Base-by-base conservation (phyloP, 2,329 filamentous ascomycete genomes). In the Colletotrichum liriopes region DNA sequence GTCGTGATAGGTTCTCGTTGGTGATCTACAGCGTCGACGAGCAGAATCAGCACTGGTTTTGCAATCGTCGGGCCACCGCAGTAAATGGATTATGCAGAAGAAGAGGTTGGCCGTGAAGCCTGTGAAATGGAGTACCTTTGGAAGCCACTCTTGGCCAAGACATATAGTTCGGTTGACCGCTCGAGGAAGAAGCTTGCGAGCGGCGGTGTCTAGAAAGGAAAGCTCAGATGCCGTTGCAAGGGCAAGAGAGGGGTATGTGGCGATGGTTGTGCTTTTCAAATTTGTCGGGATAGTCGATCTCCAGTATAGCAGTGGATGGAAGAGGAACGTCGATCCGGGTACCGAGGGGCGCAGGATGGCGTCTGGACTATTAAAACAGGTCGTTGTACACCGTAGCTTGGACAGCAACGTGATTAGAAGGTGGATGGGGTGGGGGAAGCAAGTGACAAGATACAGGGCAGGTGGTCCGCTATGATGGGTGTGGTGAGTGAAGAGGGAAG, bases 381-480 rank as follows among this genome's bases (percentile, higher is more conserved):
- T 51, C 8, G 52, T 29, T 35, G 23, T 55, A 45, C 14, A 16
- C 29, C 37, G 47, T 60, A 60, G 45, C 37, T 55, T 60, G 39
- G 20, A 23, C 60, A 23, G 32, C 35, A 47, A 37, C 54, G 54
- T 70, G 67, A 66, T 62, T 45, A 37, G 52, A 6, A 35, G 26
- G 26, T 16, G 35, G 54, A 18, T 29, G 32, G 55, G n/a, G 67
- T 16, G 67, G 67, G 52, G 61, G 35, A 32, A 26, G 43, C 35
- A 43, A 58, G 32, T 43, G 60, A 69, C 41, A 43, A 52, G 35
- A 23, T 18, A 55, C 16, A 54, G 26, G 32, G 39, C 18, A 37
- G 64, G 39, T 41, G 39, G 39, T 16, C 7, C 49, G 67, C 66
- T 41, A 32, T 65, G 61, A 68, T 63, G 49, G 37, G 39, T 35